Evolutionary conservation across 225 moss, liverwort and hornwort species (phyloP), one percentile per base, ranked within the genome.

Genomic region (Neckera pumila): DNA sequence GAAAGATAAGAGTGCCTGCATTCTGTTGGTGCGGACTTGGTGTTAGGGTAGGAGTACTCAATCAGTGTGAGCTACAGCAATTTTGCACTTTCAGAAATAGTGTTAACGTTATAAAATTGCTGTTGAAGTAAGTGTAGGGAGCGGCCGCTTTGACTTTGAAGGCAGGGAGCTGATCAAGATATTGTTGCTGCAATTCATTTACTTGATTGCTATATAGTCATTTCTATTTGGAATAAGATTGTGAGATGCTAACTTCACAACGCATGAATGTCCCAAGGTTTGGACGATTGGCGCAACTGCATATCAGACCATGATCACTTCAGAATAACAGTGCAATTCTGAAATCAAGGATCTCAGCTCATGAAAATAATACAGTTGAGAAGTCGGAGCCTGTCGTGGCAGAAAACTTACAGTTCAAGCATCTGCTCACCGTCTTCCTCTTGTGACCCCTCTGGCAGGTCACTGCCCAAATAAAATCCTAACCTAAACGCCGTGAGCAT

Each of bases 401-500:
- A 84, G 80, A 64, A 38, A 62, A n/a, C 61, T 91, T 89, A 94
- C 56, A 83, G 61, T 86, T 96, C 95, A 64, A 91, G 86, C 93
- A 97, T 96, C 23, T 79, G 85, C 72, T 97, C 96, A 72, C 86
- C 76, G 58, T 96, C 95, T 86, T 87, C 91, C 49, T 93, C 90
- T 65, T 84, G 57, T 17, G 87, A 87, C 16, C 80, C 90, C 54
- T 90, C 87, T 56, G 84, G 87, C 60, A 87, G 81, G 38, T 89
- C 92, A 80, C 82, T 90, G 62, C 70, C 90, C 82, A 89, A 75
- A 86, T 91, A 90, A 78, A 92, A 88, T 63, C 97, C 97, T 86
- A 96, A 90, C 85, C 92, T 92, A 43, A 97, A 93, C 36, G 96
- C 97, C 42, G 93, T 95, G 53, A 96, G 90, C 95, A 97, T 97